These are phyloP conservation scores for Halenospora varia DNA, from an alignment of 495 filamentous ascomycete species.

Conservation along the genomic window DNA sequence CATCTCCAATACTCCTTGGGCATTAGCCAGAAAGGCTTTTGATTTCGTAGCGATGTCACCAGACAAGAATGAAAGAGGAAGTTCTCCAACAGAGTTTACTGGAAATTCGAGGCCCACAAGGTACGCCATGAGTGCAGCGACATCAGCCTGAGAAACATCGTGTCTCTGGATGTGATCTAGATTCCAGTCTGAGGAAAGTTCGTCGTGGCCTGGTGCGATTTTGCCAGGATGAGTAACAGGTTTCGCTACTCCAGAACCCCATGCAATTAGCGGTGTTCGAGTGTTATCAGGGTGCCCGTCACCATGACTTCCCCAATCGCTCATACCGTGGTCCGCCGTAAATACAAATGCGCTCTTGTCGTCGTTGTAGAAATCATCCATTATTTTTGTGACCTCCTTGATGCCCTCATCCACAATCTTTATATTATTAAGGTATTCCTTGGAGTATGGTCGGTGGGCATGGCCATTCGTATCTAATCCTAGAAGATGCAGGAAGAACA, in stretches of 20 bases:
- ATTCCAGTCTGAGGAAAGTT: conserved; percentile 88
- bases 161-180: conserved; percentile 75
- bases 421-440: conserved; percentile 93
- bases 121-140: conserved; percentile 96
- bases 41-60: conserved; percentile 73
- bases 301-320: conserved; percentile 95
- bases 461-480: conserved; percentile 94
- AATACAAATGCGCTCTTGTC: conserved; percentile 92
- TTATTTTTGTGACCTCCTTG: conserved; percentile 71
- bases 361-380: conserved; percentile 90
- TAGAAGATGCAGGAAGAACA: conserved; percentile 97
- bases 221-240: conserved; percentile 54
- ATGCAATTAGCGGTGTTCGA: conserved; percentile 85
- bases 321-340: conserved; percentile 99
- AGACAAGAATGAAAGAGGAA: conserved; percentile 78
- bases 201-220: conserved; percentile 76
- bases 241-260: conserved; percentile 88
- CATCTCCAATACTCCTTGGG: conserved; percentile 89
- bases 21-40: conserved; percentile 80
- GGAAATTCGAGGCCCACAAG: conserved; percentile 88
- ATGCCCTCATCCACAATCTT: conserved; percentile 90
- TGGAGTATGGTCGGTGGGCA: conserved; percentile 82
- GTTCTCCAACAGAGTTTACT: conserved; percentile 92
- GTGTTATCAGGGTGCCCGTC: conserved; percentile 99
- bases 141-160: conserved; percentile 92